These are phyloP conservation scores for Bolboschoenus planiculmis DNA, from an alignment of 176 grass and related monocot species.

Conservation along the genomic window DNA sequence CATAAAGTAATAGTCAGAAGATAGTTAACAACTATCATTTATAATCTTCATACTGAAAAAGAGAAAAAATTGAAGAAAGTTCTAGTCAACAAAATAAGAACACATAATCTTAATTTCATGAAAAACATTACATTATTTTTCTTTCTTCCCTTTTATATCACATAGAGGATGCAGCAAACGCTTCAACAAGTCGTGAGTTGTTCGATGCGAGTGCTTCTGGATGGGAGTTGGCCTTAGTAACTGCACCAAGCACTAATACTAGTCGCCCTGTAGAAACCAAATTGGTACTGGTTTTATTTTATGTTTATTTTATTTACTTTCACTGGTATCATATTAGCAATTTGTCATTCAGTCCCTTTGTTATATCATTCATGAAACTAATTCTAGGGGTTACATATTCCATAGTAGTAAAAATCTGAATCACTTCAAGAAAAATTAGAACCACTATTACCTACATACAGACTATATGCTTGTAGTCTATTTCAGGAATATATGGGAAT, in stretches of 20 bases:
- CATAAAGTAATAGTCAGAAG: neutral
- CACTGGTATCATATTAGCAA: neutral
- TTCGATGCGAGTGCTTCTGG: constrained; percentile 57
- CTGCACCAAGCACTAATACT: constrained; percentile 62
- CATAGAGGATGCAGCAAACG: constrained; percentile 52
- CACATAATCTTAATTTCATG: neutral
- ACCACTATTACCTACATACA: neutral
- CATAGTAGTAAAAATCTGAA: neutral
- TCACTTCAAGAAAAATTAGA: neutral
- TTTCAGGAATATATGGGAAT: constrained; percentile 4
- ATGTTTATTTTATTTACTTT: neutral
- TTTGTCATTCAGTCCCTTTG: neutral
- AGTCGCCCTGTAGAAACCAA: constrained; percentile 48
- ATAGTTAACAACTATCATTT: neutral
- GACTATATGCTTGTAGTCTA: neutral
- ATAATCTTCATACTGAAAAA: neutral
- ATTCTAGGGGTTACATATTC: neutral
- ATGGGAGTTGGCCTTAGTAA: constrained; percentile 78
- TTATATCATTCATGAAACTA: neutral
- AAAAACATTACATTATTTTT: neutral
- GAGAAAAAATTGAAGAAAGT: neutral
- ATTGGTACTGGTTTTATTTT: constrained; percentile 40
- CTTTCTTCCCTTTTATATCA: constrained; percentile 12
- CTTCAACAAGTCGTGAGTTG: constrained; percentile 44
- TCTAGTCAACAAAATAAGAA: neutral